phyloP scores from a whole-genome alignment of 371 early-diverging fungal species.

The Mucor piriformis region DNA sequence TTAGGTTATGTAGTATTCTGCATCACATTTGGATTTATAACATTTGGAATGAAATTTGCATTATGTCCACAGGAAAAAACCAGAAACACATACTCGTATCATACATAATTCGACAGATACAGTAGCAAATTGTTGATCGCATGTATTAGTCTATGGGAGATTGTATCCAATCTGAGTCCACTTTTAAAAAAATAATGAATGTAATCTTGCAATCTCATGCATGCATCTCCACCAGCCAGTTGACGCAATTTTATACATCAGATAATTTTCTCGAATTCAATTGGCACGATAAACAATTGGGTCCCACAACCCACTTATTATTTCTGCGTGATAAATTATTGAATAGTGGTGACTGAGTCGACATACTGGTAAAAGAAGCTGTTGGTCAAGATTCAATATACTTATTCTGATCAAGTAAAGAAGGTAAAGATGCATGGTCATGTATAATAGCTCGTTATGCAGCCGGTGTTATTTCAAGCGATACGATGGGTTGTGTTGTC shows the following conservation, averaged over 20 bases:
- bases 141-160: conserved; percentile 9
- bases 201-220: background rate
- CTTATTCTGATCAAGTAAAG: conserved; percentile 57
- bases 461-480: conserved; percentile 81
- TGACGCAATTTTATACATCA: background rate
- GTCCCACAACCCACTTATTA: background rate
- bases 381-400: conserved; percentile 72
- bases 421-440: conserved; percentile 50
- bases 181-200: conserved; percentile 4
- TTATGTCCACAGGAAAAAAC: conserved; percentile 55
- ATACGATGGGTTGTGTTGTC: conserved; percentile 86
- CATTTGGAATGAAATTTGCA: conserved; percentile 57
- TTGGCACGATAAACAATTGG: conserved; percentile 1
- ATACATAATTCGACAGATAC: conserved; percentile 36
- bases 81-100: conserved; percentile 33
- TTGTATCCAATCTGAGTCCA: conserved; percentile 12
- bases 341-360: too few relatives aligned
- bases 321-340: conserved; percentile 23
- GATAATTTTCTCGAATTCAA: conserved; percentile 4
- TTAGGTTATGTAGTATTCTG: conserved; percentile 75
- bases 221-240: conserved; percentile 1
- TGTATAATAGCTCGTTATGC: conserved; percentile 68
- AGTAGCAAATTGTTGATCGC: conserved; percentile 4
- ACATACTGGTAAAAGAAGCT: conserved; percentile 31
- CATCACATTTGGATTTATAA: conserved; percentile 64